phyloP scores from a whole-genome alignment of 768 basidiomycete species.

The Termitomyces sp. region DNA sequence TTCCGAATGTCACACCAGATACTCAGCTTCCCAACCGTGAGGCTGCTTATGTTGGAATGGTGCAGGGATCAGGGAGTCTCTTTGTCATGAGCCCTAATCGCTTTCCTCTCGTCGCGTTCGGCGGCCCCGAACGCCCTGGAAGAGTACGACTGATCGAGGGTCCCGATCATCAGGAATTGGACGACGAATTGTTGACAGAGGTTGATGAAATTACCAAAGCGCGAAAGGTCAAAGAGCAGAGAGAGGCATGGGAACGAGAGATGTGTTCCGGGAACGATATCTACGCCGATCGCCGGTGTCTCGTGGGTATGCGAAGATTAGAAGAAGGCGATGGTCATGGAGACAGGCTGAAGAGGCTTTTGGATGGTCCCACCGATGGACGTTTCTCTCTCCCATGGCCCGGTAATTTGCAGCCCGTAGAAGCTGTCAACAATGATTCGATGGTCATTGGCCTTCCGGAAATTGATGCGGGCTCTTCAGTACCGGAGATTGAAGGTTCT shows the following conservation, averaged over 20 bases:
- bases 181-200: constrained; percentile 29
- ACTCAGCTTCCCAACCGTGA: constrained; percentile 42
- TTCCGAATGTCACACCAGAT: constrained; percentile 47
- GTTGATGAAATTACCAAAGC: constrained; percentile 40
- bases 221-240: constrained; percentile 27
- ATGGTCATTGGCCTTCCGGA: not conserved
- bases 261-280: constrained; percentile 8
- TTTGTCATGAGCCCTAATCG: constrained; percentile 81
- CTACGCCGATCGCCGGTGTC: constrained; percentile 44
- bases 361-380: constrained; percentile 49
- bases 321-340: constrained; percentile 45
- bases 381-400: constrained; percentile 8
- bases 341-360: constrained; percentile 41
- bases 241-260: constrained; percentile 10
- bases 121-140: constrained; percentile 22
- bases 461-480: not conserved
- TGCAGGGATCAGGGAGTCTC: constrained; percentile 65
- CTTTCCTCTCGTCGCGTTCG: constrained; percentile 80
- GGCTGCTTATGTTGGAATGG: constrained; percentile 77
- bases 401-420: constrained; percentile 6
- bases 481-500: not conserved
- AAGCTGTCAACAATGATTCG: constrained; percentile 3
- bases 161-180: constrained; percentile 4
- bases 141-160: constrained; percentile 21
- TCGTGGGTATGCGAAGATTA: constrained; percentile 55